A percentile compares a stretch with the other conserved stretches of the same genome.
These are phyloP conservation scores for Penicillium silybi DNA, from an alignment of 495 filamentous ascomycete genomes.

Conservation along the genomic window DNA sequence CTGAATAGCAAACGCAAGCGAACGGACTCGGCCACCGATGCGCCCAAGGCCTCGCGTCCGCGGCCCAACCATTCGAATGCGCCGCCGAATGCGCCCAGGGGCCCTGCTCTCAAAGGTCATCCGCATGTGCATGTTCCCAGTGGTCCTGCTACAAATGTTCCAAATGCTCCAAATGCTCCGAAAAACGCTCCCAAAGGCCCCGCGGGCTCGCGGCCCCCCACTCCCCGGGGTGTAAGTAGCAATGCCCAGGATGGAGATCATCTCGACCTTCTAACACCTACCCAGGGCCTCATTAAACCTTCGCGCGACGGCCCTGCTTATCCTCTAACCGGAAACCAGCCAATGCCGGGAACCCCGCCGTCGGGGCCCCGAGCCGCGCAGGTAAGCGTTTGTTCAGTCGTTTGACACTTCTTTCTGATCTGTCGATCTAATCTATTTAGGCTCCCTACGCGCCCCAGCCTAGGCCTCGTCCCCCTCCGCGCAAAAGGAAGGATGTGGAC, in stretches of 20 bases:
- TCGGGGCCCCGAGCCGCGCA: constrained; percentile 9
- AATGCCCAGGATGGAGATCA: background rate
- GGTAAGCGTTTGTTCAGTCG: constrained; percentile 16
- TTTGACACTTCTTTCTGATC: constrained; percentile 1
- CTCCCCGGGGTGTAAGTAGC: constrained; percentile 28
- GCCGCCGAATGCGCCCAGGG: constrained; percentile 20
- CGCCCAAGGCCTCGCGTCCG: constrained; percentile 22
- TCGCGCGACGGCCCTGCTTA: constrained; percentile 37
- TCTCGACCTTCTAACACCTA: background rate
- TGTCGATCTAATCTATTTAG: constrained; percentile 12
- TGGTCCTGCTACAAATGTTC: background rate
- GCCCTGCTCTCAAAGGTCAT: background rate
- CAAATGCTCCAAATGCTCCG: background rate
- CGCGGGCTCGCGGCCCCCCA: constrained; percentile 10
- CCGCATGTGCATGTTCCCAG: too few relatives aligned
- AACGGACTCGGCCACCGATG: constrained; percentile 28
- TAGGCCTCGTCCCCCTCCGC: constrained; percentile 33
- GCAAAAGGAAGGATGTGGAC: constrained; percentile 47
- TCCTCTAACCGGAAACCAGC: constrained; percentile 12
- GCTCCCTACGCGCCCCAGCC: constrained; percentile 5
- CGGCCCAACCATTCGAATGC: constrained; percentile 19
- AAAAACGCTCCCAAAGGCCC: constrained; percentile 1
- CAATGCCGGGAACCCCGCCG: constrained; percentile 7
- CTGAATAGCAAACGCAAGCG: constrained; percentile 44
- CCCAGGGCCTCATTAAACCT: constrained; percentile 36